Percentiles rank a stretch among this genome's conserved stretches.
phyloP scores from a whole-genome alignment of 148 eudicot species.

The Polygonum aviculare region DNA sequence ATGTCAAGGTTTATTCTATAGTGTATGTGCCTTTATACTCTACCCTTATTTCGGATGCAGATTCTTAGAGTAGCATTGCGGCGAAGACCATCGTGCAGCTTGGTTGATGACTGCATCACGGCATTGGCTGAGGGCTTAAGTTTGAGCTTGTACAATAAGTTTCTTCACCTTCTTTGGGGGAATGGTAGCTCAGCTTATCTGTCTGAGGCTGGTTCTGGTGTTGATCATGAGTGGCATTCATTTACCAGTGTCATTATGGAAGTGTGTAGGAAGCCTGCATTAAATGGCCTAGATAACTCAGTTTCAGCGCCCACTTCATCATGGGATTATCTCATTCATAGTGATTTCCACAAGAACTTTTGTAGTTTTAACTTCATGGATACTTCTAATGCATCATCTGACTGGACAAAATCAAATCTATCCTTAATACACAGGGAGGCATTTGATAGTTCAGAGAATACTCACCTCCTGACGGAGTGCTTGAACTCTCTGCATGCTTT shows the following conservation, averaged over 20 bases:
- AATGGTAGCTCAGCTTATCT: slow-evolving; percentile 40
- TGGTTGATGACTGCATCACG: slow-evolving; percentile 74
- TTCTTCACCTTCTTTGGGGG: slow-evolving; percentile 77
- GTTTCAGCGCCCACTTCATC: slow-evolving; percentile 37
- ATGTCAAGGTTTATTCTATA: background rate
- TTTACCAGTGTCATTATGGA: slow-evolving; percentile 43
- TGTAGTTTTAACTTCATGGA: slow-evolving; percentile 19
- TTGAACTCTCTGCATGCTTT: slow-evolving; percentile 81
- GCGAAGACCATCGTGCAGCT: slow-evolving; percentile 75
- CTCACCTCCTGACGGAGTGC: slow-evolving; percentile 51
- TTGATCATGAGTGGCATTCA: slow-evolving; percentile 76
- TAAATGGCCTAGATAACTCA: slow-evolving; percentile 15
- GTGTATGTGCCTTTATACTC: background rate
- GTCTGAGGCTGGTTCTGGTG: slow-evolving; percentile 35
- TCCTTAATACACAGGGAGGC: slow-evolving; percentile 19
- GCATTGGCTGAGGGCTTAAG: slow-evolving; percentile 85
- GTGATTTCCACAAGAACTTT: slow-evolving; percentile 64
- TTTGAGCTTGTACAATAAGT: slow-evolving; percentile 46
- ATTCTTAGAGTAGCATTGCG: slow-evolving; percentile 73
- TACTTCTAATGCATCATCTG: slow-evolving; percentile 22
- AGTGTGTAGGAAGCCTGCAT: slow-evolving; percentile 36
- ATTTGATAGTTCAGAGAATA: slow-evolving; percentile 20
- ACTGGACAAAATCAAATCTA: slow-evolving; percentile 21
- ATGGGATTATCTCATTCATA: slow-evolving; percentile 79
- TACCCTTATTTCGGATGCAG: slow-evolving; percentile 24